Percentiles rank a stretch among this genome's conserved stretches.
phyloP scores from a whole-genome alignment of 1,284 basidiomycete genomes.

The Moniliophthora roreri region DNA sequence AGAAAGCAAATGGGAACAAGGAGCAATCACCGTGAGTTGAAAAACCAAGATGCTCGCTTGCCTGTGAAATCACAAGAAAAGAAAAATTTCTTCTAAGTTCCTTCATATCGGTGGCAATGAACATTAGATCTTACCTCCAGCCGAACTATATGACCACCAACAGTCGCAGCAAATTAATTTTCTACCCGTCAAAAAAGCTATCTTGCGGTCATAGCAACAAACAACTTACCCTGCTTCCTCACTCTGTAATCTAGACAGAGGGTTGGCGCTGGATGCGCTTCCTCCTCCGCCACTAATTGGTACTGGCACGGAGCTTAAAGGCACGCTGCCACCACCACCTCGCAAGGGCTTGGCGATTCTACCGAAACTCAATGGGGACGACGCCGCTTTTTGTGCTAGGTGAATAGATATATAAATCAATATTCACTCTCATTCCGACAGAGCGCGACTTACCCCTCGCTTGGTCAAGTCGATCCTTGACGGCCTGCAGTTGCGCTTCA shows the following conservation, averaged over 20 bases:
- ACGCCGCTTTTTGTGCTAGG: constrained; percentile 75
- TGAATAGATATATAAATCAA: constrained; percentile 12
- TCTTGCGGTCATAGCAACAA: constrained; percentile 24
- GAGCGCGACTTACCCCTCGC: constrained; percentile 70
- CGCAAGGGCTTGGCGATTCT: constrained; percentile 96
- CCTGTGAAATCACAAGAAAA: constrained; percentile 39
- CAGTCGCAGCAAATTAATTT: constrained; percentile 15
- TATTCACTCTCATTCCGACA: not conserved
- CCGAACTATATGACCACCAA: constrained; percentile 12
- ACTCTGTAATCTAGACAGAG: constrained; percentile 71
- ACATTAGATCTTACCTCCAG: constrained; percentile 19
- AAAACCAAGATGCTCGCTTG: constrained; percentile 88
- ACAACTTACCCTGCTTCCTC: constrained; percentile 74
- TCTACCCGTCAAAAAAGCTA: constrained; percentile 19
- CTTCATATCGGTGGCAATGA: not conserved
- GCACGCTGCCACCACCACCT: constrained; percentile 77
- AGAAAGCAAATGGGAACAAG: constrained; percentile 19
- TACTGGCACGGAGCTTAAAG: constrained; percentile 40
- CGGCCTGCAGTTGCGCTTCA: constrained; percentile 87
- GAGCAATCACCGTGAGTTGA: constrained; percentile 64
- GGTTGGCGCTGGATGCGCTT: constrained; percentile 45
- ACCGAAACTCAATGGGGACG: constrained; percentile 80
- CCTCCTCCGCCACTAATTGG: constrained; percentile 44
- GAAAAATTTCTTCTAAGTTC: not conserved
- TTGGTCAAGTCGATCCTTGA: constrained; percentile 90